Evolutionary conservation across 1,284 basidiomycete genomes (phyloP).

Genomic region (Irpex sp.): DNA sequence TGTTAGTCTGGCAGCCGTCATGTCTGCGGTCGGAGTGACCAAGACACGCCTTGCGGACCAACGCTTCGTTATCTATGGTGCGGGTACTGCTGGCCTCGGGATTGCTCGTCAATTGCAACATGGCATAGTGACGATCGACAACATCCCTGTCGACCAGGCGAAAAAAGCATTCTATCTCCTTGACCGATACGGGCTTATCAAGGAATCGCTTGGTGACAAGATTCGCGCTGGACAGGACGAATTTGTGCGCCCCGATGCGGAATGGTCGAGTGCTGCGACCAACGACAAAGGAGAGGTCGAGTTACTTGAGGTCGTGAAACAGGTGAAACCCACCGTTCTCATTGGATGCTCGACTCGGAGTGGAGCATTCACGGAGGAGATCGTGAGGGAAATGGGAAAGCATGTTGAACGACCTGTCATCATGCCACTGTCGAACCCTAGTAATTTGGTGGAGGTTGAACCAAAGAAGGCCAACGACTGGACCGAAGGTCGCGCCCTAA

Average conservation of each 20-base stretch:
- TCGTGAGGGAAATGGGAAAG: slow-evolving; percentile 69
- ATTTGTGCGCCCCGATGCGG: slow-evolving; percentile 54
- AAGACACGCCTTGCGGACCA: slow-evolving; percentile 68
- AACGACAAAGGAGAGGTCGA: slow-evolving; percentile 43
- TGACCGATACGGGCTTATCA: slow-evolving; percentile 56
- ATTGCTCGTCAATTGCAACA: slow-evolving; percentile 72
- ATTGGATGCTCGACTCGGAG: slow-evolving; percentile 80
- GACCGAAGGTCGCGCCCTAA: slow-evolving; percentile 71
- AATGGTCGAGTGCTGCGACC: slow-evolving; percentile 42
- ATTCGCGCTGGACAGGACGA: slow-evolving; percentile 51
- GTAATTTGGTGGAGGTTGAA: slow-evolving; percentile 69
- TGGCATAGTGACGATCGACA: slow-evolving; percentile 66
- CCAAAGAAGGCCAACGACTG: slow-evolving; percentile 73
- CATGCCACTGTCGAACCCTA: slow-evolving; percentile 82
- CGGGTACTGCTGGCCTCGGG: slow-evolving; percentile 81
- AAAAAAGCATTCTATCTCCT: slow-evolving; percentile 66
- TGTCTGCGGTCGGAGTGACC: slow-evolving; percentile 73
- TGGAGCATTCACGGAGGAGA: slow-evolving; percentile 80
- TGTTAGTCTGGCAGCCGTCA: slow-evolving; percentile 71
- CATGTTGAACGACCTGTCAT: slow-evolving; percentile 76
- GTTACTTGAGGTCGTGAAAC: slow-evolving; percentile 67
- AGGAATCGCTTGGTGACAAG: slow-evolving; percentile 43
- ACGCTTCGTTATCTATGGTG: slow-evolving; percentile 76
- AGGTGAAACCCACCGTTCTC: slow-evolving; percentile 67
- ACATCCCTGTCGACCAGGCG: slow-evolving; percentile 54